Evolutionary conservation across 345 rosid genomes (phyloP).

Genomic region (Citrus hindsii): DNA sequence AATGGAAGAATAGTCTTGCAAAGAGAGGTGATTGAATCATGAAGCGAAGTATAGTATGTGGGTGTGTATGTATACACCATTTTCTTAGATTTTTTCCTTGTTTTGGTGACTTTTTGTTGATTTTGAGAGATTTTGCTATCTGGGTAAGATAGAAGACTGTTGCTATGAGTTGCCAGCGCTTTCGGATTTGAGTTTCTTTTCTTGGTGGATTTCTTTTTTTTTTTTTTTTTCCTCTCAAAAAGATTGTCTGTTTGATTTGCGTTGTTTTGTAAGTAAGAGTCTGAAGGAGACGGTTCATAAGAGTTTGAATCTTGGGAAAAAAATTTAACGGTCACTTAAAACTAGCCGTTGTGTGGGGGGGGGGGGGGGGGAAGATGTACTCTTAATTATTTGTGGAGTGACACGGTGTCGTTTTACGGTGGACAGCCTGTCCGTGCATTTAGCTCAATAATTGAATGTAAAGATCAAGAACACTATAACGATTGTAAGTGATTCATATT

Average conservation of each 20-base stretch:
- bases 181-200: neutral
- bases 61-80: slow-evolving; percentile 70
- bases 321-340: slow-evolving; percentile 40
- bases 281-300: neutral
- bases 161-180: slow-evolving; percentile 26
- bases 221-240: neutral
- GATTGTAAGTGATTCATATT: neutral
- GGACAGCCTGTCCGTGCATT: neutral
- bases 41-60: slow-evolving; percentile 67
- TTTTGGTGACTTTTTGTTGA: neutral
- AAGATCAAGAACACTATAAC: neutral
- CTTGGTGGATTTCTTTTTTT: no score
- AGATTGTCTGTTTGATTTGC: neutral
- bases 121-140: neutral
- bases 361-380: no score
- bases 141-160: slow-evolving; percentile 10
- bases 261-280: neutral
- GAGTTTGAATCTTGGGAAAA: slow-evolving; percentile 21
- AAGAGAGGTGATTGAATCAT: slow-evolving; percentile 71
- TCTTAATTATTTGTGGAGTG: neutral
- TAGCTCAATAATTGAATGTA: neutral
- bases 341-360: slow-evolving; percentile 47
- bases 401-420: slow-evolving; percentile 22
- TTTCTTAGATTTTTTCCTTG: slow-evolving; percentile 15
- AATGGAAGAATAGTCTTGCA: slow-evolving; percentile 77